These are phyloP conservation scores for Zea luxurians DNA, from an alignment of 176 grass and related monocot species.

Conservation along the genomic window DNA sequence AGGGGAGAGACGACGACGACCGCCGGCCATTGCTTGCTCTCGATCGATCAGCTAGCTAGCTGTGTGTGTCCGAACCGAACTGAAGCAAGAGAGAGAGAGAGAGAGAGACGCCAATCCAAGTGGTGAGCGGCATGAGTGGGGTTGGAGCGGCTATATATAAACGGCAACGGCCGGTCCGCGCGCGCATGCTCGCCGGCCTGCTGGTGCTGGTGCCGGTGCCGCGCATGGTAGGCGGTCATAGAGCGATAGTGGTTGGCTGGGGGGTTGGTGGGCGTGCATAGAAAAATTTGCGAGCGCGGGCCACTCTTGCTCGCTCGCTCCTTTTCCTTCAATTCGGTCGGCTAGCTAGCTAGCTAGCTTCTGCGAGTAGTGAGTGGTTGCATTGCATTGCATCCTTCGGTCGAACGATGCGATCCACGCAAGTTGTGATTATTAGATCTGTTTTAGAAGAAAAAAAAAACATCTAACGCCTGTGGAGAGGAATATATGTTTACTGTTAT, in stretches of 20 bases:
- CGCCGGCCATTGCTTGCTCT: constrained; percentile 11
- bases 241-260: constrained; percentile 45
- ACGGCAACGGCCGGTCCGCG: not conserved
- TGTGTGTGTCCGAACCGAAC: not conserved
- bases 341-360: too few species aligned
- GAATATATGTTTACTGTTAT: not conserved
- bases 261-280: constrained; percentile 49
- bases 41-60: too few species aligned
- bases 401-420: not conserved
- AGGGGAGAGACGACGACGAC: constrained; percentile 23
- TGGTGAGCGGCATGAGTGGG: constrained; percentile 37
- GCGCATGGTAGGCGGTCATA: constrained; percentile 55
- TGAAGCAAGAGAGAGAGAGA: not conserved
- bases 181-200: not conserved
- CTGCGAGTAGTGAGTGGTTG: not conserved
- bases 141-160: constrained; percentile 33
- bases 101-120: not conserved
- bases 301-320: constrained; percentile 13
- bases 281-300: constrained; percentile 35
- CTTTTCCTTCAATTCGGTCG: not conserved
- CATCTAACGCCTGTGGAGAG: not conserved
- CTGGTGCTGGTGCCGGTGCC: not conserved
- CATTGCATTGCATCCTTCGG: constrained; percentile 3
- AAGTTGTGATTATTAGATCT: not conserved
- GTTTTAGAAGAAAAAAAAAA: too few species aligned